Conservation (phyloP, 371 early-diverging fungal genomes). For the Mucor indicus region DNA sequence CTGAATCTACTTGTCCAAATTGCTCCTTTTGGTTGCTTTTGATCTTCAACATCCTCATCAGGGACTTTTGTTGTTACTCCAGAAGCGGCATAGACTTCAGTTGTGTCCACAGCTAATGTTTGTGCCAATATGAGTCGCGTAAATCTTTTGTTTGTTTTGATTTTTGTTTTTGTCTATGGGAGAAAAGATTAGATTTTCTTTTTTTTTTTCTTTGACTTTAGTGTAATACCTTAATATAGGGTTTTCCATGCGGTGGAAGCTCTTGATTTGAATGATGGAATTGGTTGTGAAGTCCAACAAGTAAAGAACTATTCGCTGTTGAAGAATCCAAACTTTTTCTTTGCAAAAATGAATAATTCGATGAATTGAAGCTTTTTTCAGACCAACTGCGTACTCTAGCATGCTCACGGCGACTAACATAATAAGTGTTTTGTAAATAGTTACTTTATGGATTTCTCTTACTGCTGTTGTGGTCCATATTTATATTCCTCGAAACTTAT, state of each 20-base stretch:
- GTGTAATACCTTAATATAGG: slow-evolving; percentile 36
- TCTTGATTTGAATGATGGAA: slow-evolving; percentile 2
- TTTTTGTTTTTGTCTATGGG: slow-evolving; percentile 34
- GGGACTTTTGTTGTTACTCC: background rate
- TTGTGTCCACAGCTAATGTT: slow-evolving; percentile 19
- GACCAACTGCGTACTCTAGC: slow-evolving; percentile 16
- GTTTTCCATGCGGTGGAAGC: slow-evolving; percentile 24
- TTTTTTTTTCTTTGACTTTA: background rate
- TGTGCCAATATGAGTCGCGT: slow-evolving; percentile 33
- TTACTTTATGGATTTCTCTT: too few relatives aligned
- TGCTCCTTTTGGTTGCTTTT: slow-evolving; percentile 20
- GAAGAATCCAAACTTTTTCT: slow-evolving; percentile 9
- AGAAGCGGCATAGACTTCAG: slow-evolving; percentile 4
- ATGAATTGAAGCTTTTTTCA: background rate
- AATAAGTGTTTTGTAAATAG: too few relatives aligned
- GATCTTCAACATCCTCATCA: background rate
- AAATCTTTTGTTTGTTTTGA: slow-evolving; percentile 28
- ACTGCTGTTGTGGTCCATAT: slow-evolving; percentile 1
- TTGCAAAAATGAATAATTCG: background rate
- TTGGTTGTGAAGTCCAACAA: slow-evolving; percentile 11
- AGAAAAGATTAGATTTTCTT: background rate
- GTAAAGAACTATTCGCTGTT: background rate
- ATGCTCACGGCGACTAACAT: slow-evolving; percentile 1
- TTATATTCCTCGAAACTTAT: slow-evolving; percentile 12
- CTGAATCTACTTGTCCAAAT: slow-evolving; percentile 68